phyloP scores from a whole-genome alignment of 2,329 filamentous ascomycete genomes.

The Epichloe uncinata region DNA sequence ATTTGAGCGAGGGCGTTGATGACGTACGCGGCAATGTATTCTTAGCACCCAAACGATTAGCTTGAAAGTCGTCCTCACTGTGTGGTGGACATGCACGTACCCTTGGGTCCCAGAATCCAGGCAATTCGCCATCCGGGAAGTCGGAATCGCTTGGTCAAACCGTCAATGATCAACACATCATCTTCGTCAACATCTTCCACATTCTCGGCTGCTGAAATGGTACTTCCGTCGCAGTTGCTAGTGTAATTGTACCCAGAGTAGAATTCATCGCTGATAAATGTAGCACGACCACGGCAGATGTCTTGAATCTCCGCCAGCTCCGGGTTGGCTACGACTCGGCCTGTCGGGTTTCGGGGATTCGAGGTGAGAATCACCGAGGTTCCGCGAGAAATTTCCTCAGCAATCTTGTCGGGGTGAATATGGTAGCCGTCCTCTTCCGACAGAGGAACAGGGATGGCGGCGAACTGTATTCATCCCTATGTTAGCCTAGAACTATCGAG shows the following conservation, averaged over 20 bases:
- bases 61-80: neutral
- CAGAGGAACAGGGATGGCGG: conserved; percentile 74
- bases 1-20: neutral
- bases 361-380: conserved; percentile 85
- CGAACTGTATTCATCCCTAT: conserved; percentile 41
- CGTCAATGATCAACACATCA: conserved; percentile 89
- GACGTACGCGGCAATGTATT: conserved; percentile 73
- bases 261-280: conserved; percentile 92
- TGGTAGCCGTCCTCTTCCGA: conserved; percentile 80
- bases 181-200: conserved; percentile 81
- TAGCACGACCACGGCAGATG: conserved; percentile 79
- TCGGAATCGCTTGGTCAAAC: conserved; percentile 91
- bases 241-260: conserved; percentile 96
- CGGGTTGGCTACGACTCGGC: conserved; percentile 71
- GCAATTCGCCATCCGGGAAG: conserved; percentile 93
- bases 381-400: conserved; percentile 76
- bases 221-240: conserved; percentile 76
- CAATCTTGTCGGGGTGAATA: conserved; percentile 86
- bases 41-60: conserved; percentile 21
- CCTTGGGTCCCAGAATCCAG: conserved; percentile 88
- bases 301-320: conserved; percentile 86
- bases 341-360: conserved; percentile 90
- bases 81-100: conserved; percentile 16
- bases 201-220: conserved; percentile 81
- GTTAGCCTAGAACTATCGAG: neutral